Base-by-base conservation (phyloP, 495 filamentous ascomycete genomes). In the Hypoxylon subgilvum region DNA sequence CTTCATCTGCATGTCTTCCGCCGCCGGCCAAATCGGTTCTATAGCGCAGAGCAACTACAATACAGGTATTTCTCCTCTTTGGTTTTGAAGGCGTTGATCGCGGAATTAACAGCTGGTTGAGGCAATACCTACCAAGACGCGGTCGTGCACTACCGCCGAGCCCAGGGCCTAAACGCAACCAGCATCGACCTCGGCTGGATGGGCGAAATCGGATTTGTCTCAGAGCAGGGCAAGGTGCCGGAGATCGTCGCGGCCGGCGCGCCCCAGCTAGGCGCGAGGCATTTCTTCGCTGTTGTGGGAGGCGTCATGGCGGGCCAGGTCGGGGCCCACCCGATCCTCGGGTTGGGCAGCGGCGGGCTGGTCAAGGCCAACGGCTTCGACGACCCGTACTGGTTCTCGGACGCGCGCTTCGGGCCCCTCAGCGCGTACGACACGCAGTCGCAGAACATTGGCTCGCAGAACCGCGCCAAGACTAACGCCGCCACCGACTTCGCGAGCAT, bases 1-100 rank as follows among this genome's bases (percentile, higher is more conserved):
- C 72, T 86, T 88, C 63, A 66, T 87, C 36, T 69, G 76, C 10
- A 70, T 85, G 7, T 83, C 81, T n/a, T 88, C 86, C 1, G 56
- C 80, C 0, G 68, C 78, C 6, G 82, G 77, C 3, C 62, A 81
- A 2, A 61, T 82, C n/a, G 84, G 84, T 8, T 76, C 66, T 21
- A 57, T 56, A 8, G 70, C 72, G 0, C 78, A 82, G 57, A 66
- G 76, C 21, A 79, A 79, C 49, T 82, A 82, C 62, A 74, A 75
- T 12, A 73, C 78, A 3, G 79, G 75, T 32, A 74, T 74, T 50
- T 71, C 72, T 78, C 69, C 42, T 60, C 46, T 64, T 12, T 72
- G 69, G 83, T 27, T 8, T 8, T 57, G 67, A 72, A 9, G 74
- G 76, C 12, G 9, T 80, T 81, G 46, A 66, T 74, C 6, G 73